Percentiles rank a stretch among this genome's conserved stretches.
phyloP scores from a whole-genome alignment of 768 basidiomycete genomes.

The Floccularia luteovirens region DNA sequence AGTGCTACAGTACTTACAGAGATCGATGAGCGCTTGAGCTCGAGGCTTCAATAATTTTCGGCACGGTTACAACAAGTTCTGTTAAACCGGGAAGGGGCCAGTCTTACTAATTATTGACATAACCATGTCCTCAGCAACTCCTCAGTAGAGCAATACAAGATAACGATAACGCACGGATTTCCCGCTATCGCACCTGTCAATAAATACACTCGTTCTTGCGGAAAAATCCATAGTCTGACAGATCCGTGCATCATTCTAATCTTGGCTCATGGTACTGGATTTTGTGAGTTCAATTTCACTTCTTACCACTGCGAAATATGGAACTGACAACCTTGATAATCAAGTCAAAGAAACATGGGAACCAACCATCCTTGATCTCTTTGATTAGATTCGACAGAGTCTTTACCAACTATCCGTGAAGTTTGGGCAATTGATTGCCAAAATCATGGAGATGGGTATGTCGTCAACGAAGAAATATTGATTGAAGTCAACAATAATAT shows the following conservation, averaged over 20 bases:
- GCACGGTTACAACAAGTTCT: too few species aligned
- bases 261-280: constrained; percentile 21
- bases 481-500: constrained; percentile 10
- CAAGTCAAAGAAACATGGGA: constrained; percentile 35
- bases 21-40: too few species aligned
- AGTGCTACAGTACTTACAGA: too few species aligned
- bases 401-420: constrained; percentile 16
- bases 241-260: constrained; percentile 15
- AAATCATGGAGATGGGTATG: constrained; percentile 28
- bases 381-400: constrained; percentile 6
- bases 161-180: constrained; percentile 17
- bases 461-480: constrained; percentile 20
- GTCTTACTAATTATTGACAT: too few species aligned
- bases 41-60: too few species aligned
- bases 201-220: constrained; percentile 13
- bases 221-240: not conserved
- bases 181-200: constrained; percentile 19
- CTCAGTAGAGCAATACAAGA: constrained; percentile 11
- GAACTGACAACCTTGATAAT: not conserved
- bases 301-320: not conserved
- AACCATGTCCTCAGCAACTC: not conserved
- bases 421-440: constrained; percentile 29
- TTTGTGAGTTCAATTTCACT: constrained; percentile 13
- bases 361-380: constrained; percentile 23
- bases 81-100: too few species aligned